Conservation (phyloP, 306 rosid genomes). For the Mimosa pudica region DNA sequence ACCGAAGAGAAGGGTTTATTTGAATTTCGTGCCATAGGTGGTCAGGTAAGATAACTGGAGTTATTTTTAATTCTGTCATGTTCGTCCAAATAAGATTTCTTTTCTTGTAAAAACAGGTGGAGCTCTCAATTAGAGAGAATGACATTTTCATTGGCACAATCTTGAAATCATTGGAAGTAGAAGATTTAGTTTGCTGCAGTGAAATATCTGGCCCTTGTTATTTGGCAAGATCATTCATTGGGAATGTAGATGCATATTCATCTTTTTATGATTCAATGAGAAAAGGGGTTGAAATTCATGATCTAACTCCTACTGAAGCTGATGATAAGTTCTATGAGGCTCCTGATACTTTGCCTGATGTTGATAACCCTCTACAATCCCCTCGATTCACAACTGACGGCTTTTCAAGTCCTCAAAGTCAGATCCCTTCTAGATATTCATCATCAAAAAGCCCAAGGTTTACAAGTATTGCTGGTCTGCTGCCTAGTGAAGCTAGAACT, state of each 20-base stretch:
- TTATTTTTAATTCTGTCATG: constrained; percentile 25
- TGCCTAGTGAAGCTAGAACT: constrained; percentile 58
- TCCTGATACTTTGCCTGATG: constrained; percentile 73
- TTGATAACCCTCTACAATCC: constrained; percentile 53
- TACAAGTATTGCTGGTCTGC: constrained; percentile 74
- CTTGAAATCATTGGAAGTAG: constrained; percentile 92
- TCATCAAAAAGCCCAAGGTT: constrained; percentile 57
- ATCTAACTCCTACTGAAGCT: constrained; percentile 48
- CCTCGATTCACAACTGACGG: constrained; percentile 42
- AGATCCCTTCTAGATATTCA: constrained; percentile 36
- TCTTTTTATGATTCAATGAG: constrained; percentile 42
- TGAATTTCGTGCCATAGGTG: constrained; percentile 97
- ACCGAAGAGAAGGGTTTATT: constrained; percentile 72
- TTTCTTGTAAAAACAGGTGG: constrained; percentile 64
- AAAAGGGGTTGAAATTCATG: constrained; percentile 47
- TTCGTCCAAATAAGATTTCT: constrained; percentile 35
- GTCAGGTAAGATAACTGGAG: constrained; percentile 62
- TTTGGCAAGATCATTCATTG: constrained; percentile 87
- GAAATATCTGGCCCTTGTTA: constrained; percentile 59
- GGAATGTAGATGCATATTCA: constrained; percentile 52
- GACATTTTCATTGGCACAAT: constrained; percentile 87
- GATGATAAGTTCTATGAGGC: constrained; percentile 94
- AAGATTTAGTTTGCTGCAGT: constrained; percentile 73
- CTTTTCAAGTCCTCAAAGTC: constrained; percentile 37
- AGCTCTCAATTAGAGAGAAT: constrained; percentile 70